Percentiles rank a stretch among this genome's conserved stretches.
phyloP scores from a whole-genome alignment of 2,329 filamentous ascomycete genomes.

The Plectosphaerella plurivora region DNA sequence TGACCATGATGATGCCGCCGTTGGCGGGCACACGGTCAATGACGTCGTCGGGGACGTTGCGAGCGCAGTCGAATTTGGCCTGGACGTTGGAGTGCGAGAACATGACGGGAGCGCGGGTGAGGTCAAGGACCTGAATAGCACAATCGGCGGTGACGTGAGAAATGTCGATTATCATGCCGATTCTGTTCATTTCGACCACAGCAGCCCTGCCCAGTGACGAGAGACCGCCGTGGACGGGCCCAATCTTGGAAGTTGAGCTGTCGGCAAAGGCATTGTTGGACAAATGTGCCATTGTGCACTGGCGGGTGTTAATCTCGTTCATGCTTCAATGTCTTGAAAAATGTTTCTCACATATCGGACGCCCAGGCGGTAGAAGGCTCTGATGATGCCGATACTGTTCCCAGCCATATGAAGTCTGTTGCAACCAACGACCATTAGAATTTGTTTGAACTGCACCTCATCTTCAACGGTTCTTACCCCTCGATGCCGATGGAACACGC shows the following conservation, averaged over 20 bases:
- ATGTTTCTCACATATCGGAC: conserved; percentile 23
- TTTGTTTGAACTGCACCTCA: too few species aligned
- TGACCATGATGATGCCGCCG: conserved; percentile 33
- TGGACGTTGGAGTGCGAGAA: conserved; percentile 25
- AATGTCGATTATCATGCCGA: conserved; percentile 26
- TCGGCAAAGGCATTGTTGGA: conserved; percentile 21
- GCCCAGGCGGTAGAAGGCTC: conserved; percentile 25
- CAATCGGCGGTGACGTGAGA: conserved; percentile 22
- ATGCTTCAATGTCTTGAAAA: too few species aligned
- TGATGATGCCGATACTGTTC: conserved; percentile 25
- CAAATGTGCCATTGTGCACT: conserved; percentile 21
- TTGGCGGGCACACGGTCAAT: conserved; percentile 27
- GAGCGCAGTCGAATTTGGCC: conserved; percentile 15
- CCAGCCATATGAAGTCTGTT: conserved; percentile 21
- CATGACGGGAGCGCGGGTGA: conserved; percentile 21
- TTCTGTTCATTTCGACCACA: conserved; percentile 28
- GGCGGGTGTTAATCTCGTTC: neutral
- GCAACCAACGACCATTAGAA: too few species aligned
- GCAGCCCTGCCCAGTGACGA: conserved; percentile 20
- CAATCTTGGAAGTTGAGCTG: conserved; percentile 17
- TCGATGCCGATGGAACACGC: conserved; percentile 30
- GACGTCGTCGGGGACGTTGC: conserved; percentile 36
- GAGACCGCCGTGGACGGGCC: conserved; percentile 17
- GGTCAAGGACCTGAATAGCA: conserved; percentile 15
- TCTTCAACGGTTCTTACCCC: conserved; percentile 8